Conservation (phyloP, 179 eudicot genomes). For the Beta macrorhiza region DNA sequence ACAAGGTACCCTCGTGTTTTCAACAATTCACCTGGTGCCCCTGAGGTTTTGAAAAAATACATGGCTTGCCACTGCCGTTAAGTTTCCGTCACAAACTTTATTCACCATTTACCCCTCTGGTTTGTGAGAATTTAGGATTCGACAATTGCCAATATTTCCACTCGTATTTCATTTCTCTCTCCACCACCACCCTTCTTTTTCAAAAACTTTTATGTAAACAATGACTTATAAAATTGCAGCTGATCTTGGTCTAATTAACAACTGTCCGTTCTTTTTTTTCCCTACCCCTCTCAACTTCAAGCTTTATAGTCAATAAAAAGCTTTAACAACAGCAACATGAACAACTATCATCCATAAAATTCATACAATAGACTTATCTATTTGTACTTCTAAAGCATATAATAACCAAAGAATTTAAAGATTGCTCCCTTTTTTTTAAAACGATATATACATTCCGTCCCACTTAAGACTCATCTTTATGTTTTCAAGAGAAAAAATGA, state of each 20-base stretch:
- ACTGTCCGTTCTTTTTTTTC: slow-evolving; percentile 1
- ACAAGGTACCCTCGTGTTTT: too few relatives aligned
- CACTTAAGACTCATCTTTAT: too few relatives aligned
- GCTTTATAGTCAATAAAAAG: slow-evolving; percentile 15
- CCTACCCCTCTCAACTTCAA: background rate
- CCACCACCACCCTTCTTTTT: slow-evolving; percentile 14
- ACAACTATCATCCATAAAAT: background rate
- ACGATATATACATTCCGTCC: background rate
- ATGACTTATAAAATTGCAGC: background rate
- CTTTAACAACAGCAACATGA: slow-evolving; percentile 5
- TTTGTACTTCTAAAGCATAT: background rate
- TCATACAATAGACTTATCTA: background rate
- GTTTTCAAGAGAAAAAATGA: too few relatives aligned
- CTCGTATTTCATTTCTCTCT: too few relatives aligned
- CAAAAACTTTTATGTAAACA: slow-evolving; percentile 22
- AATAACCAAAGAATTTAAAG: background rate
- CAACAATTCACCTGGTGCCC: too few relatives aligned
- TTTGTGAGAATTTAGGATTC: too few relatives aligned
- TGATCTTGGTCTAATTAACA: background rate
- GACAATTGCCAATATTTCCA: too few relatives aligned
- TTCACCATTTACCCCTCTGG: too few relatives aligned
- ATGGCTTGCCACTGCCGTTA: too few relatives aligned
- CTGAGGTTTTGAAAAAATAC: too few relatives aligned
- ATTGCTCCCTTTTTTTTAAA: too few relatives aligned
- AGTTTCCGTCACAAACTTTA: too few relatives aligned